phyloP scores from a whole-genome alignment of 306 rosid species.

The Dalbergia oliveri region DNA sequence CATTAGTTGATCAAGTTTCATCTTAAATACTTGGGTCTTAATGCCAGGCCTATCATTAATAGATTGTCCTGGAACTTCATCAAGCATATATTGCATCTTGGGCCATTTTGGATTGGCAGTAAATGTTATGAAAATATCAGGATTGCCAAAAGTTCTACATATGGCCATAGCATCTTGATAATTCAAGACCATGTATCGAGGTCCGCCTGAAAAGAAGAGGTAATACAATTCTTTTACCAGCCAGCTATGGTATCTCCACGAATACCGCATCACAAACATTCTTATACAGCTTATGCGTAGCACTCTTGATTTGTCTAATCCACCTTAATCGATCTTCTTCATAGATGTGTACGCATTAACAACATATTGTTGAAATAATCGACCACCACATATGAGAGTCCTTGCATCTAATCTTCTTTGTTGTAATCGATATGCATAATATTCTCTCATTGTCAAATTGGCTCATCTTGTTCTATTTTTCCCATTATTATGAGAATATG shows the following conservation, averaged over 20 bases:
- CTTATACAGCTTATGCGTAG: neutral
- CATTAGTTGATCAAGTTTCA: constrained; percentile 16
- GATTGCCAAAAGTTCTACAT: neutral
- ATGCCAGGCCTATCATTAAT: neutral
- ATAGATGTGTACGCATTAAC: constrained; percentile 5
- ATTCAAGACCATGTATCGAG: constrained; percentile 7
- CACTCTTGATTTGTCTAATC: neutral
- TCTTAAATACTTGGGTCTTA: neutral
- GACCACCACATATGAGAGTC: neutral
- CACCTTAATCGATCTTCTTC: neutral
- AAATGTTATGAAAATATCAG: constrained; percentile 16
- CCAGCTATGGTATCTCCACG: constrained; percentile 8
- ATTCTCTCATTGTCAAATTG: neutral
- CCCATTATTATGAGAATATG: neutral
- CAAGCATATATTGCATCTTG: neutral
- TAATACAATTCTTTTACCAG: neutral
- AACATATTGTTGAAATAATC: constrained; percentile 6
- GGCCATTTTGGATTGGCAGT: constrained; percentile 1
- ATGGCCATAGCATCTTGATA: constrained; percentile 30
- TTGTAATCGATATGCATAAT: constrained; percentile 11
- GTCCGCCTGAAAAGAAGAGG: constrained; percentile 27
- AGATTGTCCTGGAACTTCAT: neutral
- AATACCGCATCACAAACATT: neutral
- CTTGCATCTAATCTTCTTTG: neutral
- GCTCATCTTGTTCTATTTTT: neutral